Conservation (phyloP, 2,329 filamentous ascomycete genomes). For the Epichloe typhina region DNA sequence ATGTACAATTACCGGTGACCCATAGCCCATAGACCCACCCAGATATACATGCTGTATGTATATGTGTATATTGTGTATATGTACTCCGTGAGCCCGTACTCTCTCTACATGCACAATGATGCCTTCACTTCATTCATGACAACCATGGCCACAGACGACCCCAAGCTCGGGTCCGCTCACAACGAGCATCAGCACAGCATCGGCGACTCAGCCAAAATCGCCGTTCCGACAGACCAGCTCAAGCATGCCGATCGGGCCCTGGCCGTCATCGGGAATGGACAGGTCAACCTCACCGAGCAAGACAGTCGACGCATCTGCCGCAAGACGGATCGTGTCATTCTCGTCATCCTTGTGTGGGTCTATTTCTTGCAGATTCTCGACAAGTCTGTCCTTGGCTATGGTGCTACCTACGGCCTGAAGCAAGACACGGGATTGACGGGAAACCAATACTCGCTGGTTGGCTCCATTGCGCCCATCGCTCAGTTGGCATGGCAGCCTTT, state of each 20-base stretch:
- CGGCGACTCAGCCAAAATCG: background rate
- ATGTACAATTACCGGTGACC: no score
- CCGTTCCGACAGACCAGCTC: background rate
- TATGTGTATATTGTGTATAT: no score
- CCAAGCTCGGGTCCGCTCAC: conserved; percentile 6
- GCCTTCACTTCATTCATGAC: background rate
- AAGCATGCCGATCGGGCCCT: conserved; percentile 2
- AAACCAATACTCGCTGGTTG: conserved; percentile 42
- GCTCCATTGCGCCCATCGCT: conserved; percentile 44
- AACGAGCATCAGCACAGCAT: conserved; percentile 3
- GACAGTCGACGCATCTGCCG: conserved; percentile 33
- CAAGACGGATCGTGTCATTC: conserved; percentile 48
- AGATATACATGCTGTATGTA: no score
- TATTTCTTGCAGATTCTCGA: conserved; percentile 48
- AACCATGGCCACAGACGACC: conserved; percentile 4
- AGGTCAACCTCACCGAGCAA: conserved; percentile 9
- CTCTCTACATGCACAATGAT: background rate
- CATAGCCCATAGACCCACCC: no score
- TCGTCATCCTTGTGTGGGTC: conserved; percentile 42
- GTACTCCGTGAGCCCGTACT: no score
- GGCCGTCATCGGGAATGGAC: conserved; percentile 1
- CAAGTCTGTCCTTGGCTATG: conserved; percentile 43
- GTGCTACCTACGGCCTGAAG: conserved; percentile 41
- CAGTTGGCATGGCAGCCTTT: conserved; percentile 50
- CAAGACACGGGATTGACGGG: conserved; percentile 36